Evolutionary conservation across 176 grass and related monocot genomes (phyloP).

Genomic region (Leersia perrieri): DNA sequence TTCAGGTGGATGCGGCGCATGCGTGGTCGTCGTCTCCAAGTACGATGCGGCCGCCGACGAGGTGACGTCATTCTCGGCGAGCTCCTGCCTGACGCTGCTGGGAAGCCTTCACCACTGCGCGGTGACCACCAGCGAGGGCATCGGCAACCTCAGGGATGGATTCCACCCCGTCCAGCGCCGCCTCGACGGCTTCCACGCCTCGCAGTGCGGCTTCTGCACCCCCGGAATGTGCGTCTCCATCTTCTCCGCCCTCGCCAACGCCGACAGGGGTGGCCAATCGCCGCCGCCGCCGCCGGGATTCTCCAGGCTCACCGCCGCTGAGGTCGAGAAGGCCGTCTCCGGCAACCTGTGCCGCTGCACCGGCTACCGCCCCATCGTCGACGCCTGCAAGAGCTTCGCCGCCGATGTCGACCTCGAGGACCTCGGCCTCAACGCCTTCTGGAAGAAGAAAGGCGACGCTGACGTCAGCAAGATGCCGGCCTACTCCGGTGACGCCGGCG

Average conservation of each 20-base stretch:
- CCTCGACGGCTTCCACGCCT: constrained; percentile 76
- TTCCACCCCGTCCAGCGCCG: constrained; percentile 76
- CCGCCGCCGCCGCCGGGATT: constrained; percentile 35
- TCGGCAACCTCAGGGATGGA: constrained; percentile 67
- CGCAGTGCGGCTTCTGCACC: constrained; percentile 91
- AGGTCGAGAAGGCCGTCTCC: constrained; percentile 64
- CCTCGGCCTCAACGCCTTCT: constrained; percentile 79
- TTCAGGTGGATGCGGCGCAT: constrained; percentile 88
- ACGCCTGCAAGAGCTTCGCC: constrained; percentile 87
- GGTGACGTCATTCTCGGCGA: constrained; percentile 58
- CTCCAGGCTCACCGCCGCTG: constrained; percentile 60
- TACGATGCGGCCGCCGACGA: constrained; percentile 49
- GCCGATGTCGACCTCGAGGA: constrained; percentile 77
- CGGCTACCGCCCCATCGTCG: constrained; percentile 67
- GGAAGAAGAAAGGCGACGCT: constrained; percentile 60
- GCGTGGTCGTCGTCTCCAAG: constrained; percentile 72
- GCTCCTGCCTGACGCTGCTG: constrained; percentile 83
- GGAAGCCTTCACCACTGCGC: constrained; percentile 55
- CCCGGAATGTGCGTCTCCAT: constrained; percentile 94
- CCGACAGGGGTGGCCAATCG: too few species aligned
- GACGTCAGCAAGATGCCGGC: constrained; percentile 34
- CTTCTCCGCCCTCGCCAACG: constrained; percentile 69
- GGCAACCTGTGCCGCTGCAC: constrained; percentile 91
- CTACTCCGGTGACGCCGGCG: constrained; percentile 27
- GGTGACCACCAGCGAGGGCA: constrained; percentile 79